phyloP scores from a whole-genome alignment of 306 rosid species.

The Gastrolobium villosum region DNA sequence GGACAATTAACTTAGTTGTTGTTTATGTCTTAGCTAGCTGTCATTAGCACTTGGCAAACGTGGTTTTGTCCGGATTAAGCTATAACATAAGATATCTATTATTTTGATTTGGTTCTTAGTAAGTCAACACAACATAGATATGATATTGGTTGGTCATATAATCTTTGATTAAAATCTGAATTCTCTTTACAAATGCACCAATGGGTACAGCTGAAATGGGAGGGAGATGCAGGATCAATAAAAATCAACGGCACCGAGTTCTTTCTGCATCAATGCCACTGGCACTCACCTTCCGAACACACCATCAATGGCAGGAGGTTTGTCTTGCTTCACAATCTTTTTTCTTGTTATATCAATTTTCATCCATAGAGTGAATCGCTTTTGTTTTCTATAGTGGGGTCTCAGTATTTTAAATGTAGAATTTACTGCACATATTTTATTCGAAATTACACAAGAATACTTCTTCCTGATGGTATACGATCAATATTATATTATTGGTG shows the following conservation, averaged over 20 bases:
- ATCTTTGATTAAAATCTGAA: not conserved
- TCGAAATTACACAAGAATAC: not conserved
- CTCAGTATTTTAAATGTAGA: too few relatives aligned
- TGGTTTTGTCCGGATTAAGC: constrained; percentile 8
- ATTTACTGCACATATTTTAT: too few relatives aligned
- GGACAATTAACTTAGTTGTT: not conserved
- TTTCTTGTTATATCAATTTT: not conserved
- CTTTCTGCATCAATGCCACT: constrained; percentile 69
- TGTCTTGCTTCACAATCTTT: not conserved
- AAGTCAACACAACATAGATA: not conserved
- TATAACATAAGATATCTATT: not conserved
- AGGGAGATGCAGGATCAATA: constrained; percentile 65
- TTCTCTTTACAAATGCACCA: not conserved
- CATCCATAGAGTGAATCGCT: not conserved
- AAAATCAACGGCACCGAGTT: constrained; percentile 65
- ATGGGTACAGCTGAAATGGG: constrained; percentile 62
- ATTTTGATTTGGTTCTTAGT: not conserved
- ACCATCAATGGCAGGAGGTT: constrained; percentile 74
- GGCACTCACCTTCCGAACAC: constrained; percentile 91
- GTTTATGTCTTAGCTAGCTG: not conserved
- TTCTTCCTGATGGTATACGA: not conserved
- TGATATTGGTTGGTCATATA: not conserved
- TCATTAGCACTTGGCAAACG: not conserved
- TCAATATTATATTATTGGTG: too few relatives aligned
- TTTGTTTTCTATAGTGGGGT: not conserved